These are phyloP conservation scores for Rhizopogon vulgaris DNA, from an alignment of 768 basidiomycete species.

Conservation along the genomic window DNA sequence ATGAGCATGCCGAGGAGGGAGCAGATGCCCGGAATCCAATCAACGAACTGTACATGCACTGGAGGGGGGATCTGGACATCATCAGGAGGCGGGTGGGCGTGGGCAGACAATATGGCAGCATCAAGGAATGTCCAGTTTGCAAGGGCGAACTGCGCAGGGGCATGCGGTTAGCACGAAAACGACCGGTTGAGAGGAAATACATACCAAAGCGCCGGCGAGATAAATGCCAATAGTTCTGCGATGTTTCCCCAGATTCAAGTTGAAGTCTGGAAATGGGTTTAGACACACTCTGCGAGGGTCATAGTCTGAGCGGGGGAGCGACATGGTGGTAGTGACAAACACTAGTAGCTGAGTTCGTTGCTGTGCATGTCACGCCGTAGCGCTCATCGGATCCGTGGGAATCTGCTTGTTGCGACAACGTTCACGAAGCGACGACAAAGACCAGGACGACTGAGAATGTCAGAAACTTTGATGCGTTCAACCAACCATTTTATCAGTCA, in stretches of 20 bases:
- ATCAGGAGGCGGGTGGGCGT: conserved; percentile 71
- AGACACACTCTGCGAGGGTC: conserved; percentile 86
- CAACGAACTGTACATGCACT: conserved; percentile 84
- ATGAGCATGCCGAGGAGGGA: conserved; percentile 89
- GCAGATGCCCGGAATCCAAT: conserved; percentile 97
- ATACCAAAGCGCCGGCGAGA: conserved; percentile 83
- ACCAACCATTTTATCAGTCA: no score
- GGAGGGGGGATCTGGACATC: conserved; percentile 63
- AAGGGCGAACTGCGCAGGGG: conserved; percentile 70
- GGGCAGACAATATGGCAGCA: conserved; percentile 84
- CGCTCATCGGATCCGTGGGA: background rate
- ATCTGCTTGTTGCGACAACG: background rate
- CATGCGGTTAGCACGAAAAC: conserved; percentile 1
- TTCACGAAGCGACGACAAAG: no score
- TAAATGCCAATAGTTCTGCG: conserved; percentile 84
- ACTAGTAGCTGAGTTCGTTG: background rate
- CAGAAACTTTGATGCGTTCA: no score
- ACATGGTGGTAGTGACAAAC: conserved; percentile 33
- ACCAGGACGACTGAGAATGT: no score
- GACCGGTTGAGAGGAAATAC: conserved; percentile 21
- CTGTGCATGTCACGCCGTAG: background rate
- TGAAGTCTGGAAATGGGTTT: conserved; percentile 77
- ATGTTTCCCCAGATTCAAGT: conserved; percentile 69
- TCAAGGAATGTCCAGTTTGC: conserved; percentile 96
- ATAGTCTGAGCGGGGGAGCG: conserved; percentile 65